These are phyloP conservation scores for Nyctanthes arbortristis DNA, from an alignment of 257 asterid genomes.

Conservation along the genomic window DNA sequence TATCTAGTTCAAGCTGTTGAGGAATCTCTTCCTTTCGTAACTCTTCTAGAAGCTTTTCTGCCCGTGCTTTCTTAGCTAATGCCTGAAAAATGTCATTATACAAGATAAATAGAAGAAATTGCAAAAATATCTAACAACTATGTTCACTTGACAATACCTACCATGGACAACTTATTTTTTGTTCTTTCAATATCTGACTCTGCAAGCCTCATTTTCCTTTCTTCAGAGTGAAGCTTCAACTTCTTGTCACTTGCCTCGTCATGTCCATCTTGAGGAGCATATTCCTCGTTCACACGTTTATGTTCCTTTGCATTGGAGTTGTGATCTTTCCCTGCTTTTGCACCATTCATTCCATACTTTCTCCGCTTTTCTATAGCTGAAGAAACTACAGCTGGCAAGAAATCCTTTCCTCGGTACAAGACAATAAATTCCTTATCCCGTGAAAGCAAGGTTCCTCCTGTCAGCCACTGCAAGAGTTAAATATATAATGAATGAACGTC, in stretches of 20 bases:
- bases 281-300: conserved; percentile 22
- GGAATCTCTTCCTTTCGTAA: conserved; percentile 58
- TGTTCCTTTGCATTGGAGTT: conserved; percentile 29
- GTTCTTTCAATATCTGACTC: conserved; percentile 59
- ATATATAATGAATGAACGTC: conserved; percentile 36
- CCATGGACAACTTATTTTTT: conserved; percentile 57
- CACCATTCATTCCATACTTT: conserved; percentile 40
- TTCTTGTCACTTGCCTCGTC: conserved; percentile 27
- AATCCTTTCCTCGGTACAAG: conserved; percentile 95
- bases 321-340: conserved; percentile 26
- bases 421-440: conserved; percentile 90
- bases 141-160: conserved; percentile 38
- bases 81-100: conserved; percentile 54
- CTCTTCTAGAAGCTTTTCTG: conserved; percentile 77
- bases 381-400: conserved; percentile 89
- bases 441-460: conserved; percentile 94
- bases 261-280: conserved; percentile 38
- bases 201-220: conserved; percentile 40
- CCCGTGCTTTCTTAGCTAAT: conserved; percentile 66
- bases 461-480: conserved; percentile 71
- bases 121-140: conserved; percentile 21
- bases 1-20: conserved; percentile 63
- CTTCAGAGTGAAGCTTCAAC: conserved; percentile 28
- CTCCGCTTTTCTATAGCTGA: conserved; percentile 85
- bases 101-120: conserved; percentile 18